These are phyloP conservation scores for Zea luxurians DNA, from an alignment of 176 grass and related monocot genomes.

Conservation along the genomic window DNA sequence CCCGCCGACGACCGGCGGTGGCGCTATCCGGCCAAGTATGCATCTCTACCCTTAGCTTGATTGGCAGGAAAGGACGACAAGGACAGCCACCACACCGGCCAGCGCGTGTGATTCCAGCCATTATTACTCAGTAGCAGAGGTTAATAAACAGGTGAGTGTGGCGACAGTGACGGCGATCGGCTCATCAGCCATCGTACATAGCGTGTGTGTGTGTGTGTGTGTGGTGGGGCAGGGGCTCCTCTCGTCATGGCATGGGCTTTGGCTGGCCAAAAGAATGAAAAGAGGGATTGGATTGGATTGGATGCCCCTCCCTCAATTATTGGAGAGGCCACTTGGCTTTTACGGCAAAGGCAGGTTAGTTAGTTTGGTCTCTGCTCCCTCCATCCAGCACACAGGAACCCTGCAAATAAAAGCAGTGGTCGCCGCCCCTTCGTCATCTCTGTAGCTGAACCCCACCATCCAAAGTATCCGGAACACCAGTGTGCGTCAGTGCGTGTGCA, in stretches of 20 bases:
- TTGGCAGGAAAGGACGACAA: neutral
- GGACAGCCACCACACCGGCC: conserved; percentile 1
- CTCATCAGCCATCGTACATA: conserved; percentile 22
- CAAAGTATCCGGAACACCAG: conserved; percentile 23
- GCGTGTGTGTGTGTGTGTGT: no score
- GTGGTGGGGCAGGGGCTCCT: no score
- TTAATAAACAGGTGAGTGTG: neutral
- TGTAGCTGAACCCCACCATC: conserved; percentile 1
- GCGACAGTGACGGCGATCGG: conserved; percentile 35
- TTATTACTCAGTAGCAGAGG: neutral
- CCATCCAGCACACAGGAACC: conserved; percentile 11
- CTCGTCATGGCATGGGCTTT: neutral
- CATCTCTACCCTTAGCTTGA: neutral
- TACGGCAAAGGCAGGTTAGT: neutral
- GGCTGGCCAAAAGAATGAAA: neutral
- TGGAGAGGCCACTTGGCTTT: conserved; percentile 39
- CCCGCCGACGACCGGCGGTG: neutral
- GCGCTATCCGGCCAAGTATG: neutral
- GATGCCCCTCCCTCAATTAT: conserved; percentile 39
- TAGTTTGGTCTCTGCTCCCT: conserved; percentile 15
- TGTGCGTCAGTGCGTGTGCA: no score
- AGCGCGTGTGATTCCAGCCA: neutral
- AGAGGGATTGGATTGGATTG: conserved; percentile 5
- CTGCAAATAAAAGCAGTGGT: conserved; percentile 22
- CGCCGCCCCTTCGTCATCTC: conserved; percentile 2